A percentile compares a stretch with the other conserved stretches of the same genome.
Conservation (phyloP, 2,329 filamentous ascomycete species). For the Diaporthe citriasiana region DNA sequence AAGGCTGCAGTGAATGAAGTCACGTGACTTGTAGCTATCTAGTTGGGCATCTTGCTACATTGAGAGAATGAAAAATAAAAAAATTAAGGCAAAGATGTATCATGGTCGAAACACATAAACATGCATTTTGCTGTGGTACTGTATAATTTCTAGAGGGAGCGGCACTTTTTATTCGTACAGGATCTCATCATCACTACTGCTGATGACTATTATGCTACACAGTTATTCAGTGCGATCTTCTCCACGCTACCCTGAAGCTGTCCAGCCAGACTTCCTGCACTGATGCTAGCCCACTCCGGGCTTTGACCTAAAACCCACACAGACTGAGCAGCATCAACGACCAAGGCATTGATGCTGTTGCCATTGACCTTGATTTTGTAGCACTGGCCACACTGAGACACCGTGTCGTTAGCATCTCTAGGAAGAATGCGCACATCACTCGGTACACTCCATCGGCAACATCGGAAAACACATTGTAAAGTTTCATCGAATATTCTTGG, state of each 20-base stretch:
- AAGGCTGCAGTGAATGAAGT: too few relatives aligned
- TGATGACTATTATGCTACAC: neutral
- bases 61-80: too few relatives aligned
- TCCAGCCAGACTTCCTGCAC: neutral
- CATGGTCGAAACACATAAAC: too few relatives aligned
- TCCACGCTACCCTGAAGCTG: neutral
- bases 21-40: too few relatives aligned
- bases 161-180: too few relatives aligned
- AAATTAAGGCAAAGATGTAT: too few relatives aligned
- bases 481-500: too few relatives aligned
- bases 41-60: too few relatives aligned
- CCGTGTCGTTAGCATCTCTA: neutral
- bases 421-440: neutral
- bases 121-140: too few relatives aligned
- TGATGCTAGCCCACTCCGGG: neutral
- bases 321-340: conserved; percentile 2
- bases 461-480: neutral
- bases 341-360: neutral
- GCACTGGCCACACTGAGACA: neutral
- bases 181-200: too few relatives aligned
- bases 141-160: too few relatives aligned
- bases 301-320: neutral
- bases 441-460: too few relatives aligned
- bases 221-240: conserved; percentile 1
- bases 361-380: neutral